phyloP scores from a whole-genome alignment of 2,329 filamentous ascomycete genomes.

The Sporothrix brasiliensis region DNA sequence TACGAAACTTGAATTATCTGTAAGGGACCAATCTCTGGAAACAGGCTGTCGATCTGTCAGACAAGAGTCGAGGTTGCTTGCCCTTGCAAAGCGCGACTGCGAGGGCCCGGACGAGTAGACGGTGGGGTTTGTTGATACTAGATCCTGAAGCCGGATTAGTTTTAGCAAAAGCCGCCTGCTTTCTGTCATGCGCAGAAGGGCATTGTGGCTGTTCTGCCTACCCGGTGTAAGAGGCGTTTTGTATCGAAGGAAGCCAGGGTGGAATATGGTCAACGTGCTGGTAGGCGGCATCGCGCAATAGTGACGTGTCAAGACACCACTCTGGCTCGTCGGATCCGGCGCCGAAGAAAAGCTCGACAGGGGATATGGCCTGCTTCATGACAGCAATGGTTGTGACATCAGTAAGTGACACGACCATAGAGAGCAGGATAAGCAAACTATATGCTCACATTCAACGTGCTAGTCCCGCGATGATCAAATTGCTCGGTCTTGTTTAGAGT shows the following conservation, averaged over 20 bases:
- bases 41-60: background rate
- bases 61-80: background rate
- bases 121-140: slow-evolving; percentile 19
- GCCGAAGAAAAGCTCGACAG: slow-evolving; percentile 42
- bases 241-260: slow-evolving; percentile 26
- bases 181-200: slow-evolving; percentile 9
- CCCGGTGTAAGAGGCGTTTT: background rate
- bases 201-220: background rate
- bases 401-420: background rate
- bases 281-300: slow-evolving; percentile 14
- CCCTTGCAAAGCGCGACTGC: slow-evolving; percentile 3
- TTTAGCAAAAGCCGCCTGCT: slow-evolving; percentile 6
- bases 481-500: background rate
- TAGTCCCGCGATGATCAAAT: background rate
- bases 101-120: slow-evolving; percentile 17
- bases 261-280: background rate
- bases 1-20: background rate
- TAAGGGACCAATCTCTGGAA: too few relatives aligned
- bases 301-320: slow-evolving; percentile 43
- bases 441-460: background rate
- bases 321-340: slow-evolving; percentile 39
- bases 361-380: slow-evolving; percentile 39
- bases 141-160: background rate
- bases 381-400: slow-evolving; percentile 43
- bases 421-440: background rate